Percentiles rank a stretch among this genome's conserved stretches.
Evolutionary conservation across 164 flowering plant genomes (phyloP).

Genomic region (Liriodendron chinense): DNA sequence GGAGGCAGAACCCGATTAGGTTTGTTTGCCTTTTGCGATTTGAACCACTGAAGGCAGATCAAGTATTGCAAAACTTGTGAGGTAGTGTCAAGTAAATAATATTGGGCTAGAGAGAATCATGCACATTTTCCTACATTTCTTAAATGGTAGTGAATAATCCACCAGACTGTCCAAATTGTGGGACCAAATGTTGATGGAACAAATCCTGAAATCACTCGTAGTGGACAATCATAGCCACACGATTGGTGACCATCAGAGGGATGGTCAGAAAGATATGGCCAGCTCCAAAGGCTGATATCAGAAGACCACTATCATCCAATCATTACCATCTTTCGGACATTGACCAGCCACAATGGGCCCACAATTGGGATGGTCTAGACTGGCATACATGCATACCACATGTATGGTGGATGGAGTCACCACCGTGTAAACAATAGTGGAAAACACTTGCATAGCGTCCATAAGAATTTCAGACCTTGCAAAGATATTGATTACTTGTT

Average conservation of each 20-base stretch:
- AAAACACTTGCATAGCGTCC: neutral
- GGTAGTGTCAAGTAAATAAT: neutral
- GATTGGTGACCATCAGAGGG: neutral
- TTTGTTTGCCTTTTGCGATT: constrained; percentile 71
- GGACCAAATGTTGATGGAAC: neutral
- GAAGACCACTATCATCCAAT: neutral
- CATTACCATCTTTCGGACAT: neutral
- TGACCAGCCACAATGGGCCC: neutral
- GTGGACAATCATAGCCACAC: too few species aligned
- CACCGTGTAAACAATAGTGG: neutral
- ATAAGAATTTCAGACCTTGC: constrained; percentile 45
- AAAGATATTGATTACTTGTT: constrained; percentile 59
- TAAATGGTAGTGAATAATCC: too few species aligned
- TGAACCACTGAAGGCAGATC: constrained; percentile 65
- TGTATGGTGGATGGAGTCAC: neutral
- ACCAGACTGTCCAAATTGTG: neutral
- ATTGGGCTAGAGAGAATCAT: neutral
- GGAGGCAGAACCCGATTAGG: constrained; percentile 69
- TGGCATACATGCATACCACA: neutral
- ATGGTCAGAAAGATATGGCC: neutral
- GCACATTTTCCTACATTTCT: neutral
- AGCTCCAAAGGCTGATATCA: neutral
- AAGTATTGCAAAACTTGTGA: constrained; percentile 11
- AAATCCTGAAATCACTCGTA: too few species aligned
- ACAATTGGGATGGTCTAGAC: neutral